phyloP scores from a whole-genome alignment of 2,329 filamentous ascomycete species.

The Mariannaea sp. region DNA sequence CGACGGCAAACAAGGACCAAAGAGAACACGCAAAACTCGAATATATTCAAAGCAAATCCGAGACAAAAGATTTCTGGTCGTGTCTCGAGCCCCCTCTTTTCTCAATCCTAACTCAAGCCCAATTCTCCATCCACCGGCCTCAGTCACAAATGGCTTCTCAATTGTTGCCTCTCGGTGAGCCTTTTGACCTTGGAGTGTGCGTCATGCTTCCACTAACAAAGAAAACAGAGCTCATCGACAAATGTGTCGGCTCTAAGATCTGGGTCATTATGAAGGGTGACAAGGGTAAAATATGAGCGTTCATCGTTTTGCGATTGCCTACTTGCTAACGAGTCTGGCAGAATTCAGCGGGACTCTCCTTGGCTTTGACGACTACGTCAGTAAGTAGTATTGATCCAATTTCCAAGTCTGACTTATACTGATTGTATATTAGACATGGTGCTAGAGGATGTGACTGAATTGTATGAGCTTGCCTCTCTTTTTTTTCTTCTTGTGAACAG shows the following conservation, averaged over 20 bases:
- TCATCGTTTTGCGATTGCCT: neutral
- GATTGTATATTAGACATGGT: constrained; percentile 79
- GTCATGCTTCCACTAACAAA: constrained; percentile 26
- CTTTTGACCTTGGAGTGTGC: neutral
- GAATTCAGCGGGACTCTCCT: constrained; percentile 95
- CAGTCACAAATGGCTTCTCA: constrained; percentile 68
- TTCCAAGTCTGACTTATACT: constrained; percentile 13
- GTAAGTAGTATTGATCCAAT: constrained; percentile 63
- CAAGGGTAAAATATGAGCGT: constrained; percentile 69
- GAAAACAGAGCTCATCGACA: constrained; percentile 90
- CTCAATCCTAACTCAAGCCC: neutral
- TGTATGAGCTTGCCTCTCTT: constrained; percentile 64
- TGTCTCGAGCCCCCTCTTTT: neutral
- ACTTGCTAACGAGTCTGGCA: constrained; percentile 46
- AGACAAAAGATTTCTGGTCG: neutral
- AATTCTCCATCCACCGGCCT: constrained; percentile 12
- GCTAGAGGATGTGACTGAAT: constrained; percentile 94
- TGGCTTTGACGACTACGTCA: constrained; percentile 99
- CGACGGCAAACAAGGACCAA: constrained; percentile 14
- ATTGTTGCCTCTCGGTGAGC: constrained; percentile 70
- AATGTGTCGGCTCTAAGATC: constrained; percentile 95
- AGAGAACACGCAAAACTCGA: neutral
- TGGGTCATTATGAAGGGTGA: constrained; percentile 99
- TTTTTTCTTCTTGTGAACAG: neutral
- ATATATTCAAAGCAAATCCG: neutral